Conservation (phyloP, 257 asterid genomes). For the Rauvolfia tetraphylla region DNA sequence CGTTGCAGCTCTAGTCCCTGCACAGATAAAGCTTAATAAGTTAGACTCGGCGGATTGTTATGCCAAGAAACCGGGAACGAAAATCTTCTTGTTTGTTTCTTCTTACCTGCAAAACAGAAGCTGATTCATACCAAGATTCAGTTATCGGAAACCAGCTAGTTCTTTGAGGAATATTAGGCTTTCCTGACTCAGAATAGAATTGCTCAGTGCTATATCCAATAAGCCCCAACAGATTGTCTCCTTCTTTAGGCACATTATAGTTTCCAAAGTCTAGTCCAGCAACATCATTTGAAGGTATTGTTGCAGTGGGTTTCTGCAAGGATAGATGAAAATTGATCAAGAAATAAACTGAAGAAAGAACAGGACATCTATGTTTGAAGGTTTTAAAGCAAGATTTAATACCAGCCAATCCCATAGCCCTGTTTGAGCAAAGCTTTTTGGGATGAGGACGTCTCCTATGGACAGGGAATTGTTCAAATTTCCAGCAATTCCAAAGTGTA, state of each 20-base stretch:
- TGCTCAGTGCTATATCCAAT: slow-evolving; percentile 46
- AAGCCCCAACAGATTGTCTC: slow-evolving; percentile 42
- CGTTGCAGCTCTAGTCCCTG: slow-evolving; percentile 45
- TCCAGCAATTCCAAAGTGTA: slow-evolving; percentile 67
- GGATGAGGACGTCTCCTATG: slow-evolving; percentile 58
- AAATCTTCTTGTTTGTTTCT: not conserved
- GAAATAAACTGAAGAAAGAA: not conserved
- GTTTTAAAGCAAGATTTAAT: not conserved
- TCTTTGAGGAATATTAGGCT: slow-evolving; percentile 28
- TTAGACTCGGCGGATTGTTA: not conserved
- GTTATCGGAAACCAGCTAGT: slow-evolving; percentile 42
- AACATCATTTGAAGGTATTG: slow-evolving; percentile 33
- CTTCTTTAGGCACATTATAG: slow-evolving; percentile 42
- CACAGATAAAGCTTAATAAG: not conserved
- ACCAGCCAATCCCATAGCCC: slow-evolving; percentile 83
- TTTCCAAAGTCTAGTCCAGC: slow-evolving; percentile 36
- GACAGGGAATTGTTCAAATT: slow-evolving; percentile 49
- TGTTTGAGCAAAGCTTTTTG: slow-evolving; percentile 44
- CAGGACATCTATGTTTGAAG: not conserved
- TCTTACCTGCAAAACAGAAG: slow-evolving; percentile 42
- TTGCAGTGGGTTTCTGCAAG: slow-evolving; percentile 45
- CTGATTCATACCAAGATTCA: slow-evolving; percentile 39
- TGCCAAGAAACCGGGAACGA: not conserved
- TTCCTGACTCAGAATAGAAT: slow-evolving; percentile 41
- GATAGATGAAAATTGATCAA: not conserved